These are phyloP conservation scores for Kandelia obovata DNA, from an alignment of 345 rosid species.

Conservation along the genomic window DNA sequence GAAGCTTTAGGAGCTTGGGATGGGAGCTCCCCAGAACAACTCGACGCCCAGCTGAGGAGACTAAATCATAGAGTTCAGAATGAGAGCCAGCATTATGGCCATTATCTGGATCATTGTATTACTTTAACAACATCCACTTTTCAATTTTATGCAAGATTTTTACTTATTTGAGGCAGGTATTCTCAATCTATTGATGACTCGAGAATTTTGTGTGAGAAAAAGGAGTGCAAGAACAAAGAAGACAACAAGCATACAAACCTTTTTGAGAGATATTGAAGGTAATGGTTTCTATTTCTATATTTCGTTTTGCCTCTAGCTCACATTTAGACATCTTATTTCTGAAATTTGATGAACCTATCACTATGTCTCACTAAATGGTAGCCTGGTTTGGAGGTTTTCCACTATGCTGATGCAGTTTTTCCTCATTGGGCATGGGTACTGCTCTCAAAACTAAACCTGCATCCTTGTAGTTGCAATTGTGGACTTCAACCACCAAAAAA, in stretches of 20 bases:
- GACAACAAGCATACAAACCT: conserved; percentile 44
- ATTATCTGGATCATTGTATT: conserved; percentile 10
- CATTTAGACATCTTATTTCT: too few species aligned
- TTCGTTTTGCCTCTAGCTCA: neutral
- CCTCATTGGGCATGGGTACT: too few species aligned
- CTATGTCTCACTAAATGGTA: too few species aligned
- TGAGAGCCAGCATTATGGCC: conserved; percentile 65
- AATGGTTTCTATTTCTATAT: conserved; percentile 3
- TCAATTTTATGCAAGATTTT: conserved; percentile 6
- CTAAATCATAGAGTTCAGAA: conserved; percentile 65
- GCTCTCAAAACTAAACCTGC: too few species aligned
- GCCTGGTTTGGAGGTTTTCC: too few species aligned
- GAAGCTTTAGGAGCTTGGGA: conserved; percentile 74
- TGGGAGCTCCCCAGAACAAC: conserved; percentile 74
- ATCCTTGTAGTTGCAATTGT: too few species aligned
- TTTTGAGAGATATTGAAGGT: conserved; percentile 63
- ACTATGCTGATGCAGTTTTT: too few species aligned
- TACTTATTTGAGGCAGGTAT: conserved; percentile 43
- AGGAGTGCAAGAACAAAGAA: conserved; percentile 54
- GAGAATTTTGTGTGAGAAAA: conserved; percentile 53
- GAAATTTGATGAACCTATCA: too few species aligned
- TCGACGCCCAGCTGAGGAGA: conserved; percentile 59
- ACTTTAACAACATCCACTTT: conserved; percentile 6
- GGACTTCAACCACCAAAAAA: too few species aligned
- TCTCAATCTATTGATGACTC: conserved; percentile 91